Evolutionary conservation across 192 early-diverging fungal genomes (phyloP), one percentile per base, ranked within the genome.

Genomic region (Lobulomyces angularis): DNA sequence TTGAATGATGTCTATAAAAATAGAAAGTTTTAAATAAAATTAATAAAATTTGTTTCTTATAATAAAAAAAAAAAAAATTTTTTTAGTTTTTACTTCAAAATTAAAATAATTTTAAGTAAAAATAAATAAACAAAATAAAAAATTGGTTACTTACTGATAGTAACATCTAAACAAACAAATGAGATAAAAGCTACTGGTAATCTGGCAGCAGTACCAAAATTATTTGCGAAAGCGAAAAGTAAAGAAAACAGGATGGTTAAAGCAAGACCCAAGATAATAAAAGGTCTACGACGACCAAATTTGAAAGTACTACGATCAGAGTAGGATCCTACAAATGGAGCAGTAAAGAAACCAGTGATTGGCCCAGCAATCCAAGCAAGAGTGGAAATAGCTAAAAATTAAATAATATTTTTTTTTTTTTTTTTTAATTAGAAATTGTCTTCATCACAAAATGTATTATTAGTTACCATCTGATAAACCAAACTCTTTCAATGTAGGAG

Each of bases 281-380:
- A 53, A 26, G 51, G 51, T 20, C 51, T 43, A 27, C 51, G 51
- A 0, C 51, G 43, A 31, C 51, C 51, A 7, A 27, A 48, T 14
- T 48, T 50, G 23, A 20, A 27, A 9, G 44, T 47, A 22, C 30
- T 36, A 27, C 18, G n/a, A 31, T 53, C 51, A 32, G 51, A 53
- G 27, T 37, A 47, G 16, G 19, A 37, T 12, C 51, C 51, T 37
- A 53, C 35, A 6, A 48, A 14, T 4, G 51, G 51, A 16, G 51
- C 51, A 17, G 31, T 41, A 20, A 53, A 48, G 51, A 53, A 53
- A n/a, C 51, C 51, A 20, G 51, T 47, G 27, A 53, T 38, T 23
- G 51, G 51, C 9, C 51, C 51, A 9, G 29, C 30, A 7, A 49
- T 41, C 48, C 48, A 50, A n/a, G 39, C 20, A 17, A 50, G 25